Conservation (phyloP, 2,329 filamentous ascomycete genomes). For the Fusarium continuum region DNA sequence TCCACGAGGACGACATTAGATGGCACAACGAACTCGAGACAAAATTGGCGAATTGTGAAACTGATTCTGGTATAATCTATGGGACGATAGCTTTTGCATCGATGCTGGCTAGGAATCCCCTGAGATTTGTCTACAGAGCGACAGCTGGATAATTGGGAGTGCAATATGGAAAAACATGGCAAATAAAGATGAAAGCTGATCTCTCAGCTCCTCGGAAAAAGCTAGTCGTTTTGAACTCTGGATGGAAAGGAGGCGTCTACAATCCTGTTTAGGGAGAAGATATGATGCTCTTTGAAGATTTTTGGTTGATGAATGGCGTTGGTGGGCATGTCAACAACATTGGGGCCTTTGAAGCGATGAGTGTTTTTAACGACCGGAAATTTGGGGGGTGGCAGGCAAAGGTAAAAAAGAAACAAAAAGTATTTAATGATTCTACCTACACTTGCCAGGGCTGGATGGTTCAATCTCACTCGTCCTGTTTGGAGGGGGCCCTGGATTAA, state of each 20-base stretch:
- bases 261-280: constrained; percentile 11
- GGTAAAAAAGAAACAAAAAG: constrained; percentile 31
- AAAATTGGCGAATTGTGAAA: neutral
- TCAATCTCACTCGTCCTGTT: constrained; percentile 17
- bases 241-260: constrained; percentile 2
- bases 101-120: neutral
- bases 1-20: neutral
- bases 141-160: constrained; percentile 2
- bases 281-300: constrained; percentile 17
- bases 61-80: neutral
- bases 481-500: neutral
- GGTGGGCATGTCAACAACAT: constrained; percentile 29
- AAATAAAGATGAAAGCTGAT: constrained; percentile 3
- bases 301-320: constrained; percentile 38
- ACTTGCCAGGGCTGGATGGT: constrained; percentile 5
- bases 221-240: constrained; percentile 6
- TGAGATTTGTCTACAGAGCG: neutral
- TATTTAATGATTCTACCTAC: constrained; percentile 29
- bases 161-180: neutral
- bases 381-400: constrained; percentile 7
- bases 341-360: constrained; percentile 30
- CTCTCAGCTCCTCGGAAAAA: neutral
- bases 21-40: neutral
- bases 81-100: neutral
- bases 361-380: constrained; percentile 31